These are phyloP conservation scores for Aureobasidium leucospermi DNA, from an alignment of 2,329 filamentous ascomycete genomes.

Conservation along the genomic window DNA sequence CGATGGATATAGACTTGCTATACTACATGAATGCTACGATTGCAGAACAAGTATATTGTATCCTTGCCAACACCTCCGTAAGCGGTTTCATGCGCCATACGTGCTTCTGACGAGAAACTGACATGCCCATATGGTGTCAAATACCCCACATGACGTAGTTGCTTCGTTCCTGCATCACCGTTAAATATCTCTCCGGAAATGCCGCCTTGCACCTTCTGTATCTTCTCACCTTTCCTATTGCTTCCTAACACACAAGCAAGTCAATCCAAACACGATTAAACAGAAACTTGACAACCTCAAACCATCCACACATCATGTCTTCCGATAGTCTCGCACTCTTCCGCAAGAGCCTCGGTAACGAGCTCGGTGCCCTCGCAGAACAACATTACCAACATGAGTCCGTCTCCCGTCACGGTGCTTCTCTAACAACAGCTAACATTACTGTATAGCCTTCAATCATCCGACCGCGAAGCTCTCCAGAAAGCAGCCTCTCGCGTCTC, in stretches of 20 bases:
- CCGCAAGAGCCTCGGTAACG: slow-evolving; percentile 40
- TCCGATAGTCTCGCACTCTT: slow-evolving; percentile 42
- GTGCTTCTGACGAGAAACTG: neutral
- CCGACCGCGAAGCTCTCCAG: slow-evolving; percentile 52
- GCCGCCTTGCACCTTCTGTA: neutral
- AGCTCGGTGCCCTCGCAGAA: slow-evolving; percentile 49
- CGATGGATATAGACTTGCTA: neutral
- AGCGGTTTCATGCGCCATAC: too few species aligned
- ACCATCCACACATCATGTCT: slow-evolving; percentile 26
- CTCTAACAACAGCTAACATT: neutral
- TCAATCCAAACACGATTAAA: neutral
- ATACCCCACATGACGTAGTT: slow-evolving; percentile 9
- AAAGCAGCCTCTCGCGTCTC: slow-evolving; percentile 50
- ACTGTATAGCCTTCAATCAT: slow-evolving; percentile 38
- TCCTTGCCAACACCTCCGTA: too few species aligned
- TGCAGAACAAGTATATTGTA: neutral
- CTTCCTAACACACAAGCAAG: neutral
- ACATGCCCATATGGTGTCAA: neutral
- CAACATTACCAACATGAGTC: slow-evolving; percentile 52
- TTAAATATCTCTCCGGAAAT: neutral
- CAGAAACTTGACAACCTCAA: neutral
- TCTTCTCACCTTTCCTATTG: neutral
- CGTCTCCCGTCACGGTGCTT: slow-evolving; percentile 2
- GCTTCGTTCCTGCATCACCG: slow-evolving; percentile 3
- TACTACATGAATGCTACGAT: neutral